Conservation (phyloP, 176 grass and related monocot species). For the Bromus sterilis region DNA sequence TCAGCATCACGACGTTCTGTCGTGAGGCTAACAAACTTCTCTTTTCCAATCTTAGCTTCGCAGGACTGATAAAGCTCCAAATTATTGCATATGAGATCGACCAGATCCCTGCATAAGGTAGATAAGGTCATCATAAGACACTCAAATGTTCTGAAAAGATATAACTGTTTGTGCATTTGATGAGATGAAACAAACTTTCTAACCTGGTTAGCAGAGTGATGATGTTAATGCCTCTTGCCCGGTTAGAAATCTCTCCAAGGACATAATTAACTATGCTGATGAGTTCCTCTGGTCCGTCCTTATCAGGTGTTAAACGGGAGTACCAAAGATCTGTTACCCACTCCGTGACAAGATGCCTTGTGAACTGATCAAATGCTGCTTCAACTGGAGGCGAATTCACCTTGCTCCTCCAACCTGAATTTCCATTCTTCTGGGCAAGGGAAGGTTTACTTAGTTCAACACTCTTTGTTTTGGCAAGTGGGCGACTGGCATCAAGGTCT, state of each 20-base stretch:
- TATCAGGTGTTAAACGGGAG: slow-evolving; percentile 88
- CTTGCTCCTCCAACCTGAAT: slow-evolving; percentile 63
- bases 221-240: slow-evolving; percentile 82
- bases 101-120: slow-evolving; percentile 56
- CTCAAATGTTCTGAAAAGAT: slow-evolving; percentile 4
- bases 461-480: slow-evolving; percentile 35
- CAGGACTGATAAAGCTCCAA: slow-evolving; percentile 82
- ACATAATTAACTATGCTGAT: slow-evolving; percentile 51
- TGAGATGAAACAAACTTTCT: neutral
- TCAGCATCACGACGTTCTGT: slow-evolving; percentile 62
- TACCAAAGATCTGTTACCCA: slow-evolving; percentile 99
- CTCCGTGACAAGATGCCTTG: slow-evolving; percentile 75
- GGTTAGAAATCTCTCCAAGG: slow-evolving; percentile 71
- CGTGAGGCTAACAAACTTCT: slow-evolving; percentile 60
- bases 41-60: slow-evolving; percentile 87
- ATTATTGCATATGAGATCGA: slow-evolving; percentile 73
- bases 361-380: slow-evolving; percentile 81
- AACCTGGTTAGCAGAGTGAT: slow-evolving; percentile 89
- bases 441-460: slow-evolving; percentile 37
- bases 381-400: slow-evolving; percentile 88
- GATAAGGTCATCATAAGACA: neutral
- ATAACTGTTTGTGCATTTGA: neutral
- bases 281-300: slow-evolving; percentile 76
- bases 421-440: slow-evolving; percentile 32
- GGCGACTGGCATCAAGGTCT: neutral